Conservation (phyloP, 257 asterid species). For the Vinca minor region DNA sequence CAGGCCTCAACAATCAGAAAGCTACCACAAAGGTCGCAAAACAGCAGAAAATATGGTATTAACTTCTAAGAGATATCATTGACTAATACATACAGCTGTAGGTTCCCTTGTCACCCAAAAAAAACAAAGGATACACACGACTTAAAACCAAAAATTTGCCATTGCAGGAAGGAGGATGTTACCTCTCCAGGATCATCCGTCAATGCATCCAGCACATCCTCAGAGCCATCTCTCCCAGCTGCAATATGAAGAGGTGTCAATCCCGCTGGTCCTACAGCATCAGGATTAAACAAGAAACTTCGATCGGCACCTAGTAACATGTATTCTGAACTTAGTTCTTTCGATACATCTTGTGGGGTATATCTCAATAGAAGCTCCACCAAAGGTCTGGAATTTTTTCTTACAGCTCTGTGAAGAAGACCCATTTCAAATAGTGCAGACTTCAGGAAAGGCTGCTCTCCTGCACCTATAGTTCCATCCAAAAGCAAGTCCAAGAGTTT, state of each 20-base stretch:
- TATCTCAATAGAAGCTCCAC: slow-evolving; percentile 60
- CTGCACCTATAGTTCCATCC: slow-evolving; percentile 44
- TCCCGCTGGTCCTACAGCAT: slow-evolving; percentile 61
- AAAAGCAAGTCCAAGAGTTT: slow-evolving; percentile 52
- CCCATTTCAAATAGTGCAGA: slow-evolving; percentile 50
- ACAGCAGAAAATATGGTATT: too few relatives aligned
- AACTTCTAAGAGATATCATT: neutral
- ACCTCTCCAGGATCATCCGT: slow-evolving; percentile 73
- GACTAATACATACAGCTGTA: neutral
- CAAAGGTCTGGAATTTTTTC: slow-evolving; percentile 58
- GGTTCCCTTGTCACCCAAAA: too few relatives aligned
- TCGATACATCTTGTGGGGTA: slow-evolving; percentile 42
- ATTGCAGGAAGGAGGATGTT: slow-evolving; percentile 3
- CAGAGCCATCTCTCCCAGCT: slow-evolving; percentile 72
- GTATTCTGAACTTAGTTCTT: slow-evolving; percentile 43
- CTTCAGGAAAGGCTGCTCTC: slow-evolving; percentile 41
- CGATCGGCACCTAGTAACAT: slow-evolving; percentile 22
- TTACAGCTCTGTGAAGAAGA: slow-evolving; percentile 65
- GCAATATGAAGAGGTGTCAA: slow-evolving; percentile 82
- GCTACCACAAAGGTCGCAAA: neutral
- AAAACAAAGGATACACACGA: too few relatives aligned
- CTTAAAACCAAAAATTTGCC: neutral
- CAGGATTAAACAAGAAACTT: slow-evolving; percentile 54
- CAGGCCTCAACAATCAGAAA: neutral
- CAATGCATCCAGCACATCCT: slow-evolving; percentile 56